Conservation (phyloP, 306 rosid species). For the Citrullus colocynthis region DNA sequence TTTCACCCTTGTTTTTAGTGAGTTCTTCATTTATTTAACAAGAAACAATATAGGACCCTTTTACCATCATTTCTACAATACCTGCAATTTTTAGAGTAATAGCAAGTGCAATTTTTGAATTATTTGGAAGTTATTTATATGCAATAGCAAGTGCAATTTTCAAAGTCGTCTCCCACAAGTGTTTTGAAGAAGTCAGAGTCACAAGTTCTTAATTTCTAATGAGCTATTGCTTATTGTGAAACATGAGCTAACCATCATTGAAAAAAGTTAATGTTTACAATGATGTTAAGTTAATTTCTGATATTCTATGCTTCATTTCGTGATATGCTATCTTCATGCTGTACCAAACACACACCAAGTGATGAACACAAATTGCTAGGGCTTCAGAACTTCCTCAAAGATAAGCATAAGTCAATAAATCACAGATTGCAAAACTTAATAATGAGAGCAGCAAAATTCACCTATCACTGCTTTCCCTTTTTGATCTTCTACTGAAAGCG, state of each 20-base stretch:
- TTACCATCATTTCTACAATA: not conserved
- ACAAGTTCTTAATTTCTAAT: not conserved
- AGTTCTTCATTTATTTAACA: not conserved
- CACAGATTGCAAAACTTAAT: not conserved
- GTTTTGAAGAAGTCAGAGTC: not conserved
- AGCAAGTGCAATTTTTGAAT: not conserved
- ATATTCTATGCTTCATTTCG: not conserved
- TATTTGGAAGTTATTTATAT: not conserved
- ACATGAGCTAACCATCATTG: not conserved
- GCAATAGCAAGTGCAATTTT: not conserved
- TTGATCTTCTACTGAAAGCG: conserved; percentile 53
- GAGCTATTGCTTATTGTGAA: not conserved
- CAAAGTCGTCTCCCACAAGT: not conserved
- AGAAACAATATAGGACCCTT: not conserved
- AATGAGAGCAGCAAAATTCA: conserved; percentile 23
- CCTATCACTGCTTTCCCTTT: conserved; percentile 44
- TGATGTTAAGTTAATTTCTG: not conserved
- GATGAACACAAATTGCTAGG: not conserved
- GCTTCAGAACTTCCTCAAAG: not conserved
- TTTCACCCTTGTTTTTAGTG: not conserved
- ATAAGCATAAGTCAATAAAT: not conserved
- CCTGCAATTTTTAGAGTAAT: not conserved
- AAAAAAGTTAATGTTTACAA: not conserved
- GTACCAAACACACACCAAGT: not conserved
- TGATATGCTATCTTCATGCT: not conserved